Base-by-base conservation (phyloP, 345 rosid genomes). In the Citrus unshiu region DNA sequence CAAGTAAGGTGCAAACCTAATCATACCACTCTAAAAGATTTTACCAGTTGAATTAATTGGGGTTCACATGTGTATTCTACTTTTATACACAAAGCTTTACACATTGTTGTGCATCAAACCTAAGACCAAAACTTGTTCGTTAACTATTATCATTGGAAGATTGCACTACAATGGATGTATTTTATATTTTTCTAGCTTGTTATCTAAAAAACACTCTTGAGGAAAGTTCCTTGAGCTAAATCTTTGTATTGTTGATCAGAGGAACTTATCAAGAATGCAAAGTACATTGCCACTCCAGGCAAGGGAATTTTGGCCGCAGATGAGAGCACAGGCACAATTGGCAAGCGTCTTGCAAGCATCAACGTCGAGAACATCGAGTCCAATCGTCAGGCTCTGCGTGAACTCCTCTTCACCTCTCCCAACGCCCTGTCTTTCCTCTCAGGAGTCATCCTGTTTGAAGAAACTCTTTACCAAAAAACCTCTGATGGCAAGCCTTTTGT, bases 271-370 rank as follows among this genome's bases (percentile, higher is more conserved):
- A 88, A 90, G 97, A 93, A 87, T 3, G 97, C 99, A 81, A 93
- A 90, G 88, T 89, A 87, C 90, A 95, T 95, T 61, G 99, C 98
- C 78, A 90, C 96, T 1, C 96, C 98, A 0, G 98, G 98, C 69
- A 95, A 93, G 79, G 99, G 98, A 8, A 95, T 95, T 66, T 78
- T 95, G 83, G 99, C 99, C 0, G 99, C 99, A 5, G 98, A 95
- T 30, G 98, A 93, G 91, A 95, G 98, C 88, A 95, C 97, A 0
- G 98, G 99, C 77, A 95, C 99, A 83, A 93, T 95, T 0, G 98
- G 99, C 58, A 95, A 93, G 90, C 95, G 99, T 68, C 88, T 95
- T 16, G 75, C 98, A 21, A 82, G 99, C 89, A 93, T 95, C 80
- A 93, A 89, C 61, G 95, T 95, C 3, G 99, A 95, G 85, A 95